phyloP scores from a whole-genome alignment of 106 monocot species.

The Agapanthus africanus region DNA sequence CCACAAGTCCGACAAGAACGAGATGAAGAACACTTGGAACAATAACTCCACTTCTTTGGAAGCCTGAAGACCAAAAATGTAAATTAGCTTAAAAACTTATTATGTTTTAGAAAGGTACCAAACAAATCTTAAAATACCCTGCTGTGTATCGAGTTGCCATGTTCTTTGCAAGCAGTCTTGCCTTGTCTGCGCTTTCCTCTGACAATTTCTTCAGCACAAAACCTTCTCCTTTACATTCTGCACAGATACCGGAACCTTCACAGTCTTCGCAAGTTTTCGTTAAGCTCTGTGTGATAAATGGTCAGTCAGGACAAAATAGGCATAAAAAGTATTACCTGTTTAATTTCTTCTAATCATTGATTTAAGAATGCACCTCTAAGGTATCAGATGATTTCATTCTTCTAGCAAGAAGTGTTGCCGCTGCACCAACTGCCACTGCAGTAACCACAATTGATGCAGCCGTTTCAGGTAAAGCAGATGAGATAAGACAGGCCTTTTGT shows the following conservation, averaged over 20 bases:
- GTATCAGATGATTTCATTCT: slow-evolving; percentile 37
- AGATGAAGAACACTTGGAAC: slow-evolving; percentile 70
- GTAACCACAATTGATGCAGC: slow-evolving; percentile 49
- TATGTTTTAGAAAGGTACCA: background rate
- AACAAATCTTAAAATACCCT: slow-evolving; percentile 62
- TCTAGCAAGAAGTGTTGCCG: slow-evolving; percentile 46
- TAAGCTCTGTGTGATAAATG: slow-evolving; percentile 35
- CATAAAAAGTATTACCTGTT: background rate
- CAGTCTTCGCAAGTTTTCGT: slow-evolving; percentile 67
- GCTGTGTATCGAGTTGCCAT: slow-evolving; percentile 87
- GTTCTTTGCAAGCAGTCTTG: slow-evolving; percentile 71
- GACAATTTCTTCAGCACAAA: slow-evolving; percentile 78
- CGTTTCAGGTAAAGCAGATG: slow-evolving; percentile 55
- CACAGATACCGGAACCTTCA: slow-evolving; percentile 78
- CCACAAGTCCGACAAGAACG: slow-evolving; percentile 65
- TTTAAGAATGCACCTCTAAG: slow-evolving; percentile 16
- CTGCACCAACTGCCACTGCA: slow-evolving; percentile 58
- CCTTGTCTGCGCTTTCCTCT: slow-evolving; percentile 60
- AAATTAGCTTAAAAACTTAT: background rate
- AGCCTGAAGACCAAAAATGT: slow-evolving; percentile 40
- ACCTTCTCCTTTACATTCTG: slow-evolving; percentile 85
- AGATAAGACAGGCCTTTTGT: slow-evolving; percentile 14
- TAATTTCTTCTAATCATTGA: background rate
- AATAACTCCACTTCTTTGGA: slow-evolving; percentile 93
- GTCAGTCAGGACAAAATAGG: slow-evolving; percentile 6